A percentile compares a stretch with the other conserved stretches of the same genome.
phyloP scores from a whole-genome alignment of 129 eudicot genomes.

The Flaveria sonorensis region DNA sequence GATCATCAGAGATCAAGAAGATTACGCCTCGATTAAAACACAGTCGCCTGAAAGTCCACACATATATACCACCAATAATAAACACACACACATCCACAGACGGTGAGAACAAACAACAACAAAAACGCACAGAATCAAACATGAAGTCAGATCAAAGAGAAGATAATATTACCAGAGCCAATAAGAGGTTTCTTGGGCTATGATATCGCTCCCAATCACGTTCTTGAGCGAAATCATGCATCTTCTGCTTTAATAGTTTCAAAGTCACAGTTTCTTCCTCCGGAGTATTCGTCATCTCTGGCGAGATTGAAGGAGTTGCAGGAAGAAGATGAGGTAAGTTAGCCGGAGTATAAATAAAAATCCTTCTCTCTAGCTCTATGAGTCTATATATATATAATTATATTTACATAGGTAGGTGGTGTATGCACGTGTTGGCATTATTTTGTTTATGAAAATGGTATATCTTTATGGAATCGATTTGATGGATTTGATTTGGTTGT shows the following conservation, averaged over 20 bases:
- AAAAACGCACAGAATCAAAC: neutral
- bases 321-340: constrained; percentile 9
- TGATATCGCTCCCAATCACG: constrained; percentile 69
- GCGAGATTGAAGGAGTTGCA: neutral
- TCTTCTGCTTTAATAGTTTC: constrained; percentile 49
- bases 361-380: neutral
- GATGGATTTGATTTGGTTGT: neutral
- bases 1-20: too few species aligned
- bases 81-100: too few species aligned
- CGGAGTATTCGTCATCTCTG: constrained; percentile 18
- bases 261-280: constrained; percentile 49
- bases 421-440: neutral
- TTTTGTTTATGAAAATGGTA: neutral
- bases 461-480: neutral
- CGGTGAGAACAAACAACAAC: too few species aligned
- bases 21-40: too few species aligned
- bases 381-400: neutral
- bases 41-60: too few species aligned
- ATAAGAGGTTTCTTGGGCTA: constrained; percentile 74
- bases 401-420: neutral
- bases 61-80: too few species aligned
- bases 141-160: neutral
- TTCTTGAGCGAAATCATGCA: constrained; percentile 63
- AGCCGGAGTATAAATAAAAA: neutral
- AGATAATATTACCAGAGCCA: constrained; percentile 51